Evolutionary conservation across 495 filamentous ascomycete species (phyloP).

Genomic region (Penicillium lagena): DNA sequence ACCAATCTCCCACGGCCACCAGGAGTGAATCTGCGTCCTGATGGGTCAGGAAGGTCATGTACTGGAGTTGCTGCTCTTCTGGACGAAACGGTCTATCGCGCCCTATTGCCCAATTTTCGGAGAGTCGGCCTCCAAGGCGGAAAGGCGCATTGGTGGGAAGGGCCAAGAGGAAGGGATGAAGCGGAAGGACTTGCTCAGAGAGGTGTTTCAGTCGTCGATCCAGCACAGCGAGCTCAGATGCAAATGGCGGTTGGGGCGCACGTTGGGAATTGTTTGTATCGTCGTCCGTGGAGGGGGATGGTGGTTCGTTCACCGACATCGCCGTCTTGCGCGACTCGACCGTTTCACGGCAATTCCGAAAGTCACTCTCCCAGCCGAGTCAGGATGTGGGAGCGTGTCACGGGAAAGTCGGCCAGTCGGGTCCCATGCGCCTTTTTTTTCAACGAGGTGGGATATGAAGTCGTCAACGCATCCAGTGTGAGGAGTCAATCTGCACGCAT

Average conservation of each 20-base stretch:
- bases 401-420: neutral
- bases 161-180: constrained; percentile 43
- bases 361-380: neutral
- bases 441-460: no score
- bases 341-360: neutral
- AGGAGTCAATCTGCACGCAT: no score
- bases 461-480: constrained; percentile 10
- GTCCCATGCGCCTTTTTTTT: constrained; percentile 2
- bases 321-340: constrained; percentile 17
- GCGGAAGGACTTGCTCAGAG: constrained; percentile 39
- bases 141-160: constrained; percentile 40
- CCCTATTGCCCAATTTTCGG: constrained; percentile 45
- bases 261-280: constrained; percentile 13
- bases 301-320: constrained; percentile 41
- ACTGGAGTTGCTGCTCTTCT: constrained; percentile 48
- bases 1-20: constrained; percentile 46
- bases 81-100: constrained; percentile 38
- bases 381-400: neutral
- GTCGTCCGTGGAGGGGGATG: constrained; percentile 19
- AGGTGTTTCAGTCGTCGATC: constrained; percentile 38
- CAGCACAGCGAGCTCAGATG: constrained; percentile 25
- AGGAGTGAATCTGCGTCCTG: constrained; percentile 40
- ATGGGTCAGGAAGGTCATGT: constrained; percentile 48
- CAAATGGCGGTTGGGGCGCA: constrained; percentile 8
- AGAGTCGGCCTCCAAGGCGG: constrained; percentile 28